Conservation (phyloP, 1,284 basidiomycete genomes). For the Fomes fomentarius region DNA sequence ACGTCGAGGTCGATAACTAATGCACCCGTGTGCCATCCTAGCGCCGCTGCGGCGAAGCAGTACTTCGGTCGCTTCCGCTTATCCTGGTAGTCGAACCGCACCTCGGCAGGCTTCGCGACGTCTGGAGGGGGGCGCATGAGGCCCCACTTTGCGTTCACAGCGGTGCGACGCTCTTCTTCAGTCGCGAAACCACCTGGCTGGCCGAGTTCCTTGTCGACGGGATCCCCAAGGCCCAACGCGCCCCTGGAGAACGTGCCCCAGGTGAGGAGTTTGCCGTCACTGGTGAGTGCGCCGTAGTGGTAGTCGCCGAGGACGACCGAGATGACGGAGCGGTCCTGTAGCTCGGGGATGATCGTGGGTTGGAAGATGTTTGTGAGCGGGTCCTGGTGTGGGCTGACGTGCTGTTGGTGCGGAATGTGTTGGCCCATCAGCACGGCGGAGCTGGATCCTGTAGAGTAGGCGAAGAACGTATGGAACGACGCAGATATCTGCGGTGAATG, state of each 20-base stretch:
- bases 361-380: constrained; percentile 25
- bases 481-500: constrained; percentile 71
- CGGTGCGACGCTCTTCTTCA: constrained; percentile 39
- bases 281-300: constrained; percentile 84
- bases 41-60: constrained; percentile 77
- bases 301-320: constrained; percentile 90
- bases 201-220: constrained; percentile 50
- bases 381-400: background rate
- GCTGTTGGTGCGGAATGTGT: constrained; percentile 39
- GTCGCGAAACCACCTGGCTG: constrained; percentile 62
- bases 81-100: constrained; percentile 65
- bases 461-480: constrained; percentile 78
- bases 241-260: constrained; percentile 85
- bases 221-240: constrained; percentile 84
- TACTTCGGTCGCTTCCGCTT: constrained; percentile 59
- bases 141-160: constrained; percentile 31
- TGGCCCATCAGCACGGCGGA: constrained; percentile 72
- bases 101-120: constrained; percentile 65
- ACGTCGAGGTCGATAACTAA: constrained; percentile 82
- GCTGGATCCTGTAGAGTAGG: constrained; percentile 72
- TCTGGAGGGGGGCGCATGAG: constrained; percentile 41
- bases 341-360: constrained; percentile 66
- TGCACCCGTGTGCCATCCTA: constrained; percentile 89
- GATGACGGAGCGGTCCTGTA: constrained; percentile 78
- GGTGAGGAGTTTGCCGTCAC: constrained; percentile 75